A percentile compares a stretch with the other conserved stretches of the same genome.
phyloP scores from a whole-genome alignment of 2,329 filamentous ascomycete genomes.

The Grosmannia serpens region DNA sequence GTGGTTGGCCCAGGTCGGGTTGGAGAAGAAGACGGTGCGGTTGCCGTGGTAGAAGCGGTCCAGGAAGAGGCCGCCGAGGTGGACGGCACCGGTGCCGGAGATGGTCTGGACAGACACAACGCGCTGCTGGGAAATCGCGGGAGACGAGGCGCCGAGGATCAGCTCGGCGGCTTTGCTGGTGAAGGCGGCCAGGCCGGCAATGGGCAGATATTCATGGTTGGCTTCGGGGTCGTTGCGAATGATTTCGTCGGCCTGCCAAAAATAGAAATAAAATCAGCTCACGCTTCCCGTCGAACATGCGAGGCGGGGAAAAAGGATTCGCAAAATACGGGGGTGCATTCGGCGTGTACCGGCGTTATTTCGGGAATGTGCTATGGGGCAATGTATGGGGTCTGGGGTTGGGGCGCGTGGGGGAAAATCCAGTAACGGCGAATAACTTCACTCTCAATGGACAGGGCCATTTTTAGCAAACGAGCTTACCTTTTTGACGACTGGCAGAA shows the following conservation, averaged over 20 bases:
- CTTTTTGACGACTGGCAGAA: conserved; percentile 93
- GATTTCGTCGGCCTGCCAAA: conserved; percentile 69
- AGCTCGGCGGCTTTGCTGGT: conserved; percentile 85
- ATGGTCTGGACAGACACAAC: conserved; percentile 81
- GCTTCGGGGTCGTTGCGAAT: conserved; percentile 78
- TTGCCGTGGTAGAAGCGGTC: conserved; percentile 73
- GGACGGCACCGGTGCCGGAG: conserved; percentile 91
- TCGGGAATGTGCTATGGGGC: conserved; percentile 4
- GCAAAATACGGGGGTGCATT: neutral
- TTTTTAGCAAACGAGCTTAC: conserved; percentile 34
- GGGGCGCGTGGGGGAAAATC: neutral
- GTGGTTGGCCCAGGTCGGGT: conserved; percentile 97
- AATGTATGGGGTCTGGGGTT: conserved; percentile 6
- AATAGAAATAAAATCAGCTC: neutral
- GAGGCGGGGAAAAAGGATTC: neutral
- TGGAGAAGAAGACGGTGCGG: conserved; percentile 78
- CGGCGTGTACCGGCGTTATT: conserved; percentile 4
- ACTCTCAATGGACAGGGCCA: conserved; percentile 7
- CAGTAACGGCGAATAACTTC: conserved; percentile 9
- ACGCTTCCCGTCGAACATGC: neutral
- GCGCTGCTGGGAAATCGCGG: conserved; percentile 75
- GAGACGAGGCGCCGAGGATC: conserved; percentile 68
- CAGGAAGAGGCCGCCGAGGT: conserved; percentile 88
- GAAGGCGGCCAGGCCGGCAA: conserved; percentile 76
- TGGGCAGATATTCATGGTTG: conserved; percentile 98